A percentile compares a stretch with the other conserved stretches of the same genome.
Evolutionary conservation across 768 basidiomycete species (phyloP).

Genomic region (Panaeolus papilionaceus): DNA sequence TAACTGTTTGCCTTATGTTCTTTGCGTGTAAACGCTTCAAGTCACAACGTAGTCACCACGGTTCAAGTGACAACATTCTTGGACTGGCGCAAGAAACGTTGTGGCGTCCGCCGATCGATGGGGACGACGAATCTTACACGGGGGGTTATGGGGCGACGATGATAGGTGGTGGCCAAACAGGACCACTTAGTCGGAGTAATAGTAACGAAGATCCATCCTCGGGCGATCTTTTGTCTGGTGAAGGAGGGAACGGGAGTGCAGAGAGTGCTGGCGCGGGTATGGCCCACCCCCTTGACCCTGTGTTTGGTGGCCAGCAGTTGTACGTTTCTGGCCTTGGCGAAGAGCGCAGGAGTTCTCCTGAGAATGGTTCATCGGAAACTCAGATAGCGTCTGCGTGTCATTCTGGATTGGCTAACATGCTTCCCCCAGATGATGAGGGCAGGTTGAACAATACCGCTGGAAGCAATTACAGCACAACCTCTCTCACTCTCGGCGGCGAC

Average conservation of each 20-base stretch:
- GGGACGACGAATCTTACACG: slow-evolving; percentile 30
- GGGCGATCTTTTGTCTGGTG: slow-evolving; percentile 22
- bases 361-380: slow-evolving; percentile 19
- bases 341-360: slow-evolving; percentile 9
- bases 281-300: slow-evolving; percentile 20
- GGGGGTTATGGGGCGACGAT: slow-evolving; percentile 13
- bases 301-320: slow-evolving; percentile 30
- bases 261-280: slow-evolving; percentile 30
- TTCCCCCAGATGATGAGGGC: slow-evolving; percentile 18
- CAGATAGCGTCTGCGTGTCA: slow-evolving; percentile 5
- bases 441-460: slow-evolving; percentile 1
- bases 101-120: slow-evolving; percentile 40
- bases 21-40: slow-evolving; percentile 38
- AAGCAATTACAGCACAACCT: slow-evolving; percentile 24
- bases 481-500: slow-evolving; percentile 22
- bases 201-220: slow-evolving; percentile 17
- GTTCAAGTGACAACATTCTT: slow-evolving; percentile 31
- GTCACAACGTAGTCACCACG: slow-evolving; percentile 21
- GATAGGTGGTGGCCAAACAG: slow-evolving; percentile 9
- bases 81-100: slow-evolving; percentile 24
- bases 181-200: slow-evolving; percentile 18
- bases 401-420: slow-evolving; percentile 17
- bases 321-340: slow-evolving; percentile 22
- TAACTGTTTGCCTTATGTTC: slow-evolving; percentile 38
- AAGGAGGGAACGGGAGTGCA: slow-evolving; percentile 27